phyloP scores from a whole-genome alignment of 371 early-diverging fungal genomes.

The Mucor piriformis region DNA sequence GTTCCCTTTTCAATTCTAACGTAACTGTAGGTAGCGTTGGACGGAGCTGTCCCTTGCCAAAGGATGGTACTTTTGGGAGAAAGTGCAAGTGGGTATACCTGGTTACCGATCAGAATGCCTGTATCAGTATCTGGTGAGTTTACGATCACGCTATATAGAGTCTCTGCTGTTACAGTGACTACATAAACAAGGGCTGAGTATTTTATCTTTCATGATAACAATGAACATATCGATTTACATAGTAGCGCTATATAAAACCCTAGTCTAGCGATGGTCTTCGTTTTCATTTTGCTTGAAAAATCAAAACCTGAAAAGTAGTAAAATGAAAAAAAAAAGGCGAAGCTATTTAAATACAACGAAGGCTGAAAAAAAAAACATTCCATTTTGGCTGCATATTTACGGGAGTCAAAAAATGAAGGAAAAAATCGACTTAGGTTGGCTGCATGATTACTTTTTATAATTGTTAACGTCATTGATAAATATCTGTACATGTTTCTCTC shows the following conservation, averaged over 20 bases:
- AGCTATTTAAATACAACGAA: no score
- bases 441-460: no score
- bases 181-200: neutral
- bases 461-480: no score
- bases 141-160: constrained; percentile 18
- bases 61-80: constrained; percentile 15
- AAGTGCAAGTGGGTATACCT: constrained; percentile 3
- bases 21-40: constrained; percentile 16
- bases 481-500: neutral
- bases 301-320: neutral
- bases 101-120: constrained; percentile 13
- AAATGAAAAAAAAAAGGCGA: no score
- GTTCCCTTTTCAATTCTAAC: constrained; percentile 15
- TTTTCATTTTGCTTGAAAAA: neutral
- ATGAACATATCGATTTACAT: neutral
- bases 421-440: no score
- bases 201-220: neutral
- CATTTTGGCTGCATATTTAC: no score
- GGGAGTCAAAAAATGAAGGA: no score
- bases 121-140: constrained; percentile 9
- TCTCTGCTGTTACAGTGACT: constrained; percentile 1
- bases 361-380: no score
- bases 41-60: constrained; percentile 20
- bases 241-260: no score
- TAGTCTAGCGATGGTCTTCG: no score